Percentiles rank a stretch among this genome's conserved stretches.
These are phyloP conservation scores for Garcia nutans DNA, from an alignment of 345 rosid genomes.

Conservation along the genomic window DNA sequence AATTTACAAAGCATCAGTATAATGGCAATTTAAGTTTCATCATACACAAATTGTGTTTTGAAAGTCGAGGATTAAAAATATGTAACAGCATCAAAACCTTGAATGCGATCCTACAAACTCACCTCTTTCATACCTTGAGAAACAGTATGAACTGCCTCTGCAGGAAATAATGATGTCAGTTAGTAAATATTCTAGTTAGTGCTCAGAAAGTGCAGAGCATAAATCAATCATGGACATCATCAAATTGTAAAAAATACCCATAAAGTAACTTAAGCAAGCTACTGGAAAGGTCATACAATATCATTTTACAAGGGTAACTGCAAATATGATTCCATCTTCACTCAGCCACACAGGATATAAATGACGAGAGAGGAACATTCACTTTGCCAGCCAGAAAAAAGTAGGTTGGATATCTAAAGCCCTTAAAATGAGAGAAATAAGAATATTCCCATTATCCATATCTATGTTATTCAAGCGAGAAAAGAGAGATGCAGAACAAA, in stretches of 20 bases:
- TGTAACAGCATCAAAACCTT: not conserved
- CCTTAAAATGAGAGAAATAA: not conserved
- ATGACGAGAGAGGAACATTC: not conserved
- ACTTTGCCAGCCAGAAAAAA: not conserved
- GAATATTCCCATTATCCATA: not conserved
- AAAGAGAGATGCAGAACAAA: not conserved
- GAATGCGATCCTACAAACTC: conserved; percentile 24
- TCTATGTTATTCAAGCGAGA: not conserved
- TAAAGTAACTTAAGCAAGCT: not conserved
- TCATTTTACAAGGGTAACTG: not conserved
- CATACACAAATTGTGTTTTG: not conserved
- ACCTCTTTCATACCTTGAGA: conserved; percentile 65
- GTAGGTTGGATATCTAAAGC: not conserved
- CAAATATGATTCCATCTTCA: not conserved
- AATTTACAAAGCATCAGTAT: conserved; percentile 20
- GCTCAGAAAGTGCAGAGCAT: not conserved
- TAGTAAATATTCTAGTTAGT: conserved; percentile 7
- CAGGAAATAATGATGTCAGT: conserved; percentile 19
- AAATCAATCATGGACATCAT: not conserved
- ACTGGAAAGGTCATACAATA: not conserved
- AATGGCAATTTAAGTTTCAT: not conserved
- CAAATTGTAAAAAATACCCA: not conserved
- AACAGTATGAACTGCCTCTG: conserved; percentile 59
- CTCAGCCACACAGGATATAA: not conserved
- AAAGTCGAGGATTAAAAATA: not conserved